Conservation (phyloP, 192 early-diverging fungal genomes). For the Gamsiella multidivaricata region DNA sequence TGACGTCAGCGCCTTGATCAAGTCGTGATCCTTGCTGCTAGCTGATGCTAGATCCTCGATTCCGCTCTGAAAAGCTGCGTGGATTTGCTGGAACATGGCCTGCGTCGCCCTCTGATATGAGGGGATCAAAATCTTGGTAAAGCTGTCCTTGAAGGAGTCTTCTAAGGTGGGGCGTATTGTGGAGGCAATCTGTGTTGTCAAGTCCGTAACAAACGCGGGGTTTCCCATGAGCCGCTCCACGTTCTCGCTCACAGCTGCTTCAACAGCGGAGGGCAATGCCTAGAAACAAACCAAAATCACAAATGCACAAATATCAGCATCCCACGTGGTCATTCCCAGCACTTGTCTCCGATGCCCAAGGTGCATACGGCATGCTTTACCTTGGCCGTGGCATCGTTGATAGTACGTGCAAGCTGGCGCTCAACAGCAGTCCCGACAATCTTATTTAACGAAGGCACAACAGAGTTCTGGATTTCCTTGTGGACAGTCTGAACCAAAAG, state of each 20-base stretch:
- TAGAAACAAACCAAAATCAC: slow-evolving; percentile 6
- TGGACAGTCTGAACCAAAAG: slow-evolving; percentile 58
- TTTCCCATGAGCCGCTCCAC: slow-evolving; percentile 46
- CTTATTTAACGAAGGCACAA: slow-evolving; percentile 56
- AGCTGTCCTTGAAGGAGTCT: slow-evolving; percentile 58
- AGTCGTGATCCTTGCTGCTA: slow-evolving; percentile 28
- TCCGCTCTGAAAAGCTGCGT: slow-evolving; percentile 52
- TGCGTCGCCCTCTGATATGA: slow-evolving; percentile 60
- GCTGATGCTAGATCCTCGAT: slow-evolving; percentile 39
- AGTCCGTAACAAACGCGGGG: slow-evolving; percentile 37
- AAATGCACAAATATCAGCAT: background rate
- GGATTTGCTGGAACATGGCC: slow-evolving; percentile 61
- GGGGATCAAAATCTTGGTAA: slow-evolving; percentile 55
- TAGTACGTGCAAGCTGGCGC: slow-evolving; percentile 48
- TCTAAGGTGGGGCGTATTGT: slow-evolving; percentile 56
- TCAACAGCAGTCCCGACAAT: slow-evolving; percentile 55
- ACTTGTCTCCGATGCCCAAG: background rate
- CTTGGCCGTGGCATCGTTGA: slow-evolving; percentile 52
- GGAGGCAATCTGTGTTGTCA: slow-evolving; percentile 51
- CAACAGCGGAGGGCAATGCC: slow-evolving; percentile 51
- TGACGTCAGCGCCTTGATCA: slow-evolving; percentile 18
- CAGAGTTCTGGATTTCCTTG: slow-evolving; percentile 57
- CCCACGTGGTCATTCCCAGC: background rate
- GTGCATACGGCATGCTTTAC: slow-evolving; percentile 17
- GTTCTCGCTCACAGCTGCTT: slow-evolving; percentile 52